These are phyloP conservation scores for Fragaria vesca DNA, from an alignment of 306 rosid genomes.

Conservation along the genomic window DNA sequence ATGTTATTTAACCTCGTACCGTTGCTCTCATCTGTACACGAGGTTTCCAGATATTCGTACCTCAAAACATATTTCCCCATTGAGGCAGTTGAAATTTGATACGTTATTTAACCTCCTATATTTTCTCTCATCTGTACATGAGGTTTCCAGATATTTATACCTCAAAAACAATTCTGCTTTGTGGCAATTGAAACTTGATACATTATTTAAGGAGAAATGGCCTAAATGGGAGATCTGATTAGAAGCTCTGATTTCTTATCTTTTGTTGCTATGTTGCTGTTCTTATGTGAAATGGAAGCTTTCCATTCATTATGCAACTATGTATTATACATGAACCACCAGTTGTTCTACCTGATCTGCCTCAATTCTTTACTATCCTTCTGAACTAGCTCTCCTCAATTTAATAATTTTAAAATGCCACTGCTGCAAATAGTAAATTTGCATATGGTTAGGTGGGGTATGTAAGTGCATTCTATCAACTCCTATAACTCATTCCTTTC, in stretches of 20 bases:
- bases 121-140: not conserved
- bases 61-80: not conserved
- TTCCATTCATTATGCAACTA: not conserved
- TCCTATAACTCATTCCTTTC: slow-evolving; percentile 8
- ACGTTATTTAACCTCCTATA: not conserved
- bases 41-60: not conserved
- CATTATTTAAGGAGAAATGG: not conserved
- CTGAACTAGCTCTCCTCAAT: not conserved
- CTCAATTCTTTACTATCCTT: not conserved
- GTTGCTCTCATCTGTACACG: not conserved
- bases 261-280: not conserved
- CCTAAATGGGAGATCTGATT: not conserved
- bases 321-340: not conserved
- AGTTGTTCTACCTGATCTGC: not conserved
- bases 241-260: not conserved
- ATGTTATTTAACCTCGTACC: not conserved
- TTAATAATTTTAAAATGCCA: not conserved
- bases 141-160: not conserved
- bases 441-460: not conserved
- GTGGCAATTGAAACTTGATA: not conserved
- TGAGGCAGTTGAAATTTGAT: no score
- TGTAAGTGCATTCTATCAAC: slow-evolving; percentile 2
- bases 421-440: not conserved
- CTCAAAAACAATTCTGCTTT: not conserved
- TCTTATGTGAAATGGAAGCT: not conserved